Evolutionary conservation across 345 rosid genomes (phyloP).

Genomic region (Ceriops tagal): DNA sequence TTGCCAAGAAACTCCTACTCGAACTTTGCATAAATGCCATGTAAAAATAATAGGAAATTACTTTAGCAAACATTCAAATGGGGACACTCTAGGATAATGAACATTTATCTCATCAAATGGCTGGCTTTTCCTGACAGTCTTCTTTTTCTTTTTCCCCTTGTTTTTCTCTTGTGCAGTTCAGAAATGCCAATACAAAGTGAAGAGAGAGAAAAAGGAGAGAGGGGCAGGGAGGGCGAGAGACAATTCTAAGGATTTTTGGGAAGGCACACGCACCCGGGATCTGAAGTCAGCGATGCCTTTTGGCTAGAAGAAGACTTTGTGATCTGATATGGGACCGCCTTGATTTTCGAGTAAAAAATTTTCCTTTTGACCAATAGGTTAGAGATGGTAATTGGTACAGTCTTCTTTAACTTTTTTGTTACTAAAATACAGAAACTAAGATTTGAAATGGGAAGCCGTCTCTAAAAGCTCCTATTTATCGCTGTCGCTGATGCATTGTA

Average conservation of each 20-base stretch:
- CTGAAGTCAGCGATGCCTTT: background rate
- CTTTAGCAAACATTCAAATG: no score
- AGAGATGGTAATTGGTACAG: background rate
- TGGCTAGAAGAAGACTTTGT: background rate
- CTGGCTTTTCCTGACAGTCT: background rate
- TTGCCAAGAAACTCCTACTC: no score
- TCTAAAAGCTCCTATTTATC: no score
- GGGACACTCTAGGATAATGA: no score
- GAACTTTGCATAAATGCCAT: no score
- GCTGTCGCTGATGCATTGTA: background rate
- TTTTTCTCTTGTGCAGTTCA: background rate
- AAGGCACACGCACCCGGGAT: background rate
- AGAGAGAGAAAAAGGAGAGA: background rate
- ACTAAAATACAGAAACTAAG: background rate
- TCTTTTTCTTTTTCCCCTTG: background rate
- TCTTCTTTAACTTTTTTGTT: background rate
- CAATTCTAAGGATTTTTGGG: background rate
- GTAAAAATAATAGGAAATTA: no score
- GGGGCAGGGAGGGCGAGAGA: background rate
- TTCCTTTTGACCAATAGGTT: background rate
- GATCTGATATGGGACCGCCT: background rate
- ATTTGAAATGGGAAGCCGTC: background rate
- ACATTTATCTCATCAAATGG: background rate
- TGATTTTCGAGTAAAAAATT: conserved; percentile 3
- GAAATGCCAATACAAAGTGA: background rate